Conservation (phyloP, 2,329 filamentous ascomycete species). For the Whalleya microplaca region DNA sequence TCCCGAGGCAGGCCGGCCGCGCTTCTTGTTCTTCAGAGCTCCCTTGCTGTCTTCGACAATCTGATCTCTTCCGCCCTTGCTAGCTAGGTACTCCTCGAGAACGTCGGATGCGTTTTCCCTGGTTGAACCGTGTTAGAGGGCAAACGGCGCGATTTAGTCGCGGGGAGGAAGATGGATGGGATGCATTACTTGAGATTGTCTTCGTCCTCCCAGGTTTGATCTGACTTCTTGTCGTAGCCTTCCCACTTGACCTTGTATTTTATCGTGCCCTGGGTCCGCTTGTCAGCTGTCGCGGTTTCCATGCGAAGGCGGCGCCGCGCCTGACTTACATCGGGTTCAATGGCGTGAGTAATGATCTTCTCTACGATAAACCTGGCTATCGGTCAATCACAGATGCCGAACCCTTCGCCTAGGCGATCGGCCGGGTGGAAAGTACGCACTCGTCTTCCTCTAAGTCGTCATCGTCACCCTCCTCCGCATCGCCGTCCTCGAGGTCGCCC, state of each 20-base stretch:
- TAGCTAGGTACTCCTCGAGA: conserved; percentile 65
- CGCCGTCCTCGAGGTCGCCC: conserved; percentile 20
- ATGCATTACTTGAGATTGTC: conserved; percentile 64
- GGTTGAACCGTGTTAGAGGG: neutral
- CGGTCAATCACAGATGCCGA: conserved; percentile 8
- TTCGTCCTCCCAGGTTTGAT: conserved; percentile 80
- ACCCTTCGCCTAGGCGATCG: neutral
- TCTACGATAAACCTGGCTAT: conserved; percentile 70
- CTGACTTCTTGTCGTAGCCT: conserved; percentile 70
- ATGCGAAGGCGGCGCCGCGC: neutral
- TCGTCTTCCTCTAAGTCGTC: conserved; percentile 40
- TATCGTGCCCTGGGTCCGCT: conserved; percentile 48
- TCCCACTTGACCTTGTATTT: conserved; percentile 81
- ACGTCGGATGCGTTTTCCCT: conserved; percentile 63
- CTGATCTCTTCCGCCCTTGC: conserved; percentile 65
- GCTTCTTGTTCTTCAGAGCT: conserved; percentile 60
- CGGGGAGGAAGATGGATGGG: conserved; percentile 6
- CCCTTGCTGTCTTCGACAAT: conserved; percentile 56
- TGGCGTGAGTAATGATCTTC: conserved; percentile 68
- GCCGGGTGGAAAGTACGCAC: conserved; percentile 15
- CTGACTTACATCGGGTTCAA: conserved; percentile 56
- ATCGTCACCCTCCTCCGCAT: conserved; percentile 38
- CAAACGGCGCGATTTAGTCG: conserved; percentile 3
- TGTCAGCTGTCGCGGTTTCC: conserved; percentile 7
- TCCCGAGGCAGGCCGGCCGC: conserved; percentile 51